Conservation (phyloP, 345 rosid genomes). For the Laguncularia racemosa region DNA sequence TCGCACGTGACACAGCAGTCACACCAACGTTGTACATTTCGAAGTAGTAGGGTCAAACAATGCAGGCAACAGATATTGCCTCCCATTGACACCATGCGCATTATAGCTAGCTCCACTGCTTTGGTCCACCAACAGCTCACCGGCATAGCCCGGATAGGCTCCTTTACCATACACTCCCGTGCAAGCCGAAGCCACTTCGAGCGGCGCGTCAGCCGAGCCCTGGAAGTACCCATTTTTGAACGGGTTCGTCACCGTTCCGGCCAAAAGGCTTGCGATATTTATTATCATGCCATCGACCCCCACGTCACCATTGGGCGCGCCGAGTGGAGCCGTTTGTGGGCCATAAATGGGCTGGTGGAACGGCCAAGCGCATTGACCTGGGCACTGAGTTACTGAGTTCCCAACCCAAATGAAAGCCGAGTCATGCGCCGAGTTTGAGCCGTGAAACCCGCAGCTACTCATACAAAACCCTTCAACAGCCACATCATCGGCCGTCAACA, state of each 20-base stretch:
- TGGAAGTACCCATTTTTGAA: slow-evolving; percentile 26
- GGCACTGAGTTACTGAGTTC: slow-evolving; percentile 35
- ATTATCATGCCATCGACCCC: slow-evolving; percentile 38
- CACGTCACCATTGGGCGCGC: slow-evolving; percentile 34
- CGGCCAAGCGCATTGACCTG: slow-evolving; percentile 42
- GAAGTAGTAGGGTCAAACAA: slow-evolving; percentile 29
- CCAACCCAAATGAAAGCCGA: slow-evolving; percentile 33
- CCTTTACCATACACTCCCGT: slow-evolving; percentile 29
- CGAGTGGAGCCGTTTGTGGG: slow-evolving; percentile 27
- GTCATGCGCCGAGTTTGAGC: slow-evolving; percentile 9
- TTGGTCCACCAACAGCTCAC: slow-evolving; percentile 26
- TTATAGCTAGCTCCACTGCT: slow-evolving; percentile 32
- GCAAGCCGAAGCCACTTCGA: slow-evolving; percentile 35
- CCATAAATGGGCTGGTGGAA: slow-evolving; percentile 43
- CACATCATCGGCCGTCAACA: slow-evolving; percentile 29
- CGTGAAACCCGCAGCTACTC: slow-evolving; percentile 37
- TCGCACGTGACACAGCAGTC: not conserved
- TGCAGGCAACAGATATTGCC: slow-evolving; percentile 34
- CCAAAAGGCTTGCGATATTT: slow-evolving; percentile 26
- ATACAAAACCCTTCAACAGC: slow-evolving; percentile 36
- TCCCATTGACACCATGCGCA: slow-evolving; percentile 19
- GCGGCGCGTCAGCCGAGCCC: slow-evolving; percentile 13
- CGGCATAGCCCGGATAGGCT: slow-evolving; percentile 35
- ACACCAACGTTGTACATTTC: slow-evolving; percentile 21
- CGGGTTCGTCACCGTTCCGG: slow-evolving; percentile 33